Conservation (phyloP, 2,329 filamentous ascomycete species). For the Fusarium nisikadoi region DNA sequence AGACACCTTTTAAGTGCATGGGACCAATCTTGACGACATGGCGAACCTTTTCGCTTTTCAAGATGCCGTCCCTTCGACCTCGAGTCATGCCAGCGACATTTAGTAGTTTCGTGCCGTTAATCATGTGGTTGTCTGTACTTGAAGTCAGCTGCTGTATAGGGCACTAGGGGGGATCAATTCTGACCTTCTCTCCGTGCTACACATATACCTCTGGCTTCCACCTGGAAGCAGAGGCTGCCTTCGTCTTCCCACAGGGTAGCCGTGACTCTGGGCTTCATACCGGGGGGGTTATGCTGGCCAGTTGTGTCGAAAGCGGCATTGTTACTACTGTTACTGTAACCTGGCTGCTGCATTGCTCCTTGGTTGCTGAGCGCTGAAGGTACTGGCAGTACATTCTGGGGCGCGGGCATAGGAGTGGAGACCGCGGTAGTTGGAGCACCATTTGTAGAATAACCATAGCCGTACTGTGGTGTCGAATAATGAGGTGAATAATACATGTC, state of each 20-base stretch:
- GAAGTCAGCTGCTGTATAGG: conserved; percentile 9
- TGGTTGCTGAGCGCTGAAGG: conserved; percentile 66
- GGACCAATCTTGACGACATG: conserved; percentile 99
- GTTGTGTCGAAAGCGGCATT: conserved; percentile 80
- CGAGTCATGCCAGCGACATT: conserved; percentile 99
- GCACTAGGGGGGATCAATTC: conserved; percentile 34
- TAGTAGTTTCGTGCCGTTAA: conserved; percentile 95
- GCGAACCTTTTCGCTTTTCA: conserved; percentile 97
- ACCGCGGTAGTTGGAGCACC: conserved; percentile 75
- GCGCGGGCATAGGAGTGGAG: conserved; percentile 72
- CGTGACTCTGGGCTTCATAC: conserved; percentile 96
- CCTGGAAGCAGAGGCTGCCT: conserved; percentile 96
- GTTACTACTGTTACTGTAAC: conserved; percentile 35
- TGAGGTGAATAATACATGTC: conserved; percentile 81
- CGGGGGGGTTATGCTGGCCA: conserved; percentile 93
- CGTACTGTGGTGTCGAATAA: conserved; percentile 73
- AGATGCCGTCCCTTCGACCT: conserved; percentile 91
- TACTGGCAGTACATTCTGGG: conserved; percentile 73
- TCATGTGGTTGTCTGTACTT: conserved; percentile 91
- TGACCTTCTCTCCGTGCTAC: conserved; percentile 92
- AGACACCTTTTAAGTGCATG: conserved; percentile 98
- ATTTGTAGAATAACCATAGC: conserved; percentile 77
- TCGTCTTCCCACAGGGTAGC: conserved; percentile 99
- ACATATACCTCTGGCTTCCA: conserved; percentile 95
- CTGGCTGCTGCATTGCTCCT: conserved; percentile 57